phyloP scores from a whole-genome alignment of 306 rosid genomes.

The Malus sylvestris region DNA sequence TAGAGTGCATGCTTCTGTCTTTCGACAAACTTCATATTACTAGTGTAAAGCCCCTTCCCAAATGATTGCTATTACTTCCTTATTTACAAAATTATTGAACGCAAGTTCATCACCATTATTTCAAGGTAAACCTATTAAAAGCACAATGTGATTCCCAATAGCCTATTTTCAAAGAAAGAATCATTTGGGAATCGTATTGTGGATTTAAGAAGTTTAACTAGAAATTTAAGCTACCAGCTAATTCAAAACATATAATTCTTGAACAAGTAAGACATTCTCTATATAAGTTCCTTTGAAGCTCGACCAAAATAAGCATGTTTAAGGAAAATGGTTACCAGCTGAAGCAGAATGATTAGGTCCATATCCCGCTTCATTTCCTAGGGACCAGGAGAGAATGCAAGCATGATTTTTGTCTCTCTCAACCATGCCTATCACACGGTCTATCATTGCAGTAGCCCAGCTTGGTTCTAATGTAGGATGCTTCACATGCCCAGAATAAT shows the following conservation, averaged over 20 bases:
- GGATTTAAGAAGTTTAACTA: neutral
- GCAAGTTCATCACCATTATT: neutral
- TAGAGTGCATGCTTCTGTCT: neutral
- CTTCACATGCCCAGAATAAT: slow-evolving; percentile 55
- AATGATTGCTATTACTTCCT: neutral
- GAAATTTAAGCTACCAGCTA: neutral
- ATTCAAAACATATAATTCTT: neutral
- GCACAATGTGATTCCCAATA: neutral
- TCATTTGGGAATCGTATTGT: neutral
- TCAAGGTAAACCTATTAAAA: neutral
- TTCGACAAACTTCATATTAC: neutral
- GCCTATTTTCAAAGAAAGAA: neutral
- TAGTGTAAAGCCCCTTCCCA: neutral
- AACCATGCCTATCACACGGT: slow-evolving; percentile 96
- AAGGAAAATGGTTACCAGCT: slow-evolving; percentile 48
- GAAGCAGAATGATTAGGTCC: slow-evolving; percentile 89
- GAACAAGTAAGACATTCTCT: neutral
- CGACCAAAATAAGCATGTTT: neutral
- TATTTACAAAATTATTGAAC: neutral
- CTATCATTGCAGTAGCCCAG: slow-evolving; percentile 93
- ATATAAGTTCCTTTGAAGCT: neutral
- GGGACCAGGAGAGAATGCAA: slow-evolving; percentile 82
- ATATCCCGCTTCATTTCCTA: slow-evolving; percentile 91
- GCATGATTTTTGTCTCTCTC: slow-evolving; percentile 97
- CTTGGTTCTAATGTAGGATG: slow-evolving; percentile 84